Base-by-base conservation (phyloP, 192 early-diverging fungal species). In the Coemansia umbellata region DNA sequence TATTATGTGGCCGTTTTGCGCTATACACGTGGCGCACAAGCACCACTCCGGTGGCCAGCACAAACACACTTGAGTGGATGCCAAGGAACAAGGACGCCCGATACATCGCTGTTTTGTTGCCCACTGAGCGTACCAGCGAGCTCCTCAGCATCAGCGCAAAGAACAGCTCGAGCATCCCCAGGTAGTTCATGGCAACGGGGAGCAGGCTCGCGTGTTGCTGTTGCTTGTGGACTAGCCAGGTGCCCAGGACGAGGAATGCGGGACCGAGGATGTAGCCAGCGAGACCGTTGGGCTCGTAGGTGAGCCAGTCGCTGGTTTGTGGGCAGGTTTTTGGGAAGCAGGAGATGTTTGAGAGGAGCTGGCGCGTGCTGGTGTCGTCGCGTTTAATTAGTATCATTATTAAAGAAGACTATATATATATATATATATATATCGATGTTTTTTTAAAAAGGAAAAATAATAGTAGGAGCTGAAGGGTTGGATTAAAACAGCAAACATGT, bases 301-400 rank as follows among this genome's bases (percentile, higher is more conserved):
- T 42, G 0, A 54, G 52, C 52, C 52, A 54, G 13, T 54, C 52
- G 10, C 27, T 22, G 17, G 37, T 39, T 31, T 1, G 22, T 1
- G n/a, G 26, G 22, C 52, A 54, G 39, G 27, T 6, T 19, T 54
- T 42, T 36, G 30, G 0, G 1, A 42, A 8, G 28, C 30, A 40
- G 2, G 39, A 15, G 18, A 40, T 40, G 39, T 15, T 15, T 40
- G n/a, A 4, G 9, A 40, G 18, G 5, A 5, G 18, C 3, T 40
- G 18, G 15, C 17, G 5, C 22, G 39, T 3, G 3, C 1, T 6
- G 5, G 5, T 15, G 39, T 18, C 17, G 11, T 37, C 37, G 37
- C 37, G 37, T 14, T 37, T 37, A 17, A 4, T 3, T 15, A 37
- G 32, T 33, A n/a, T n/a, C n/a, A n/a, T n/a, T n/a, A n/a, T n/a